phyloP scores from a whole-genome alignment of 768 basidiomycete species.

The Boletus eberwhitei region DNA sequence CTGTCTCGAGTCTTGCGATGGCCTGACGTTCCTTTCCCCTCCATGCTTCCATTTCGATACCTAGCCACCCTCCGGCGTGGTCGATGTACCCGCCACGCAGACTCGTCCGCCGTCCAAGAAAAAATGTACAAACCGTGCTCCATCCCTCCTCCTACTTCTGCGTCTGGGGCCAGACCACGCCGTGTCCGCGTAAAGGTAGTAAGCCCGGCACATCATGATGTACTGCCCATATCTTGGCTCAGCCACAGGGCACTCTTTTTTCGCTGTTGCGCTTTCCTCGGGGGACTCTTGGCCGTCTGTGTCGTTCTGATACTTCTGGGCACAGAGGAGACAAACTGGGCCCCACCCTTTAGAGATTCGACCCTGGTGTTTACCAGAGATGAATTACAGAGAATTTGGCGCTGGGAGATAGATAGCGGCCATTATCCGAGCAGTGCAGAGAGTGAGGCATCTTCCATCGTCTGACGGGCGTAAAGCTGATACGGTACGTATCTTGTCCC shows the following conservation, averaged over 20 bases:
- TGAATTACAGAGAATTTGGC: constrained; percentile 84
- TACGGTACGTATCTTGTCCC: neutral
- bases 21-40: neutral
- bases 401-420: constrained; percentile 88
- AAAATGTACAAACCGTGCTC: constrained; percentile 47
- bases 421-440: constrained; percentile 76
- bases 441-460: constrained; percentile 44
- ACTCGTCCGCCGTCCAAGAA: constrained; percentile 37
- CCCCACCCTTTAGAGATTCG: constrained; percentile 41
- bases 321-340: constrained; percentile 44
- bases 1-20: neutral
- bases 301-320: constrained; percentile 38
- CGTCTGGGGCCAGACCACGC: constrained; percentile 50
- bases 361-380: constrained; percentile 69
- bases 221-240: constrained; percentile 44
- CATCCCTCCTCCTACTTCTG: constrained; percentile 52
- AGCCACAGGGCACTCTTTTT: constrained; percentile 55
- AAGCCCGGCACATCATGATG: constrained; percentile 37
- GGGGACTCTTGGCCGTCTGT: constrained; percentile 47
- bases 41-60: constrained; percentile 1
- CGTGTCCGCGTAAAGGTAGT: constrained; percentile 58
- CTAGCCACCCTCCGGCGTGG: constrained; percentile 8
- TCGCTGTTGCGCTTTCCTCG: constrained; percentile 48
- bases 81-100: constrained; percentile 3
- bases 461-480: constrained; percentile 7